phyloP scores from a whole-genome alignment of 1,284 basidiomycete genomes.

The Earliella scabrosa region DNA sequence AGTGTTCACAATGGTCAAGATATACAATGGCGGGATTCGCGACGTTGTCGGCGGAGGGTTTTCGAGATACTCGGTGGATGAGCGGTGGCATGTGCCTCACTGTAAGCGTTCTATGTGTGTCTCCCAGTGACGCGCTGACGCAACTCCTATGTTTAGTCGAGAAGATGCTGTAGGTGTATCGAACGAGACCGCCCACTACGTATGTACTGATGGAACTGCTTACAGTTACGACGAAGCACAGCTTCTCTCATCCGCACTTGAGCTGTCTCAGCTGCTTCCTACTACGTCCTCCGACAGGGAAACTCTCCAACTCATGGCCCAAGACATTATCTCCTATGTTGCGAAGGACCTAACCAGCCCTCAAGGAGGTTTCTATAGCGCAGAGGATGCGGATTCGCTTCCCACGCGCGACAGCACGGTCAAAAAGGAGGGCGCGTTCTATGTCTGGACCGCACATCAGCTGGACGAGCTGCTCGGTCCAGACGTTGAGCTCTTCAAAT shows the following conservation, averaged over 20 bases:
- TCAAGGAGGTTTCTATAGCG: constrained; percentile 45
- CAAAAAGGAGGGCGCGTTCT: constrained; percentile 49
- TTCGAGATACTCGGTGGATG: constrained; percentile 48
- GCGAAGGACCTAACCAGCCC: constrained; percentile 39
- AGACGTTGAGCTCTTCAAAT: constrained; percentile 36
- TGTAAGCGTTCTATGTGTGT: constrained; percentile 27
- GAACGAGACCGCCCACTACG: too few species aligned
- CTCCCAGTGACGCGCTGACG: background rate
- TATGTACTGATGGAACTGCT: background rate
- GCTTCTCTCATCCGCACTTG: constrained; percentile 29
- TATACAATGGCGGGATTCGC: constrained; percentile 48
- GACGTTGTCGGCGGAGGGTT: constrained; percentile 49
- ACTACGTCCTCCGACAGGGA: constrained; percentile 29
- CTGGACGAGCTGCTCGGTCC: constrained; percentile 40
- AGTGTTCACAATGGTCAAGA: constrained; percentile 31
- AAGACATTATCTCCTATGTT: constrained; percentile 42
- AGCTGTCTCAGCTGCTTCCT: constrained; percentile 33
- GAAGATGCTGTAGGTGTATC: constrained; percentile 44
- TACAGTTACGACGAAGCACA: constrained; percentile 47
- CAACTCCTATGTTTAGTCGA: constrained; percentile 33
- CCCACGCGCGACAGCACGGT: constrained; percentile 32
- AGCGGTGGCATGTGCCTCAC: constrained; percentile 48
- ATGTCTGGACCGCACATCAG: constrained; percentile 44
- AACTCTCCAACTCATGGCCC: constrained; percentile 28
- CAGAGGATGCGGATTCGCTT: constrained; percentile 50